phyloP scores from a whole-genome alignment of 2,329 filamentous ascomycete genomes.

The Sclerotinia minor region DNA sequence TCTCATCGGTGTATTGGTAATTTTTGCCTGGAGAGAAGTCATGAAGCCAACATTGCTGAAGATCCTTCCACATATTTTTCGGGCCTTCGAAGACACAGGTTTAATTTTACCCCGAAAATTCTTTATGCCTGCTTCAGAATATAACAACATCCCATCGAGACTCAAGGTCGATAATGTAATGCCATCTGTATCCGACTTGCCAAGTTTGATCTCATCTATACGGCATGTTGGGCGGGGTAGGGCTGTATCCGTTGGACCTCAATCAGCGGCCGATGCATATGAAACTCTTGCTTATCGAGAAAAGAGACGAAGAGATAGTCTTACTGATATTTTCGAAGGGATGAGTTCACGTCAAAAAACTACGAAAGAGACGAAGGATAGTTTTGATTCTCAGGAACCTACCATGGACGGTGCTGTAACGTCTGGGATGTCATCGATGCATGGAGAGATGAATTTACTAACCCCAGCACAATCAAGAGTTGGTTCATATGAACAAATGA shows the following conservation, averaged over 20 bases:
- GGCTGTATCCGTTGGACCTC: constrained; percentile 86
- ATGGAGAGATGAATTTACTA: constrained; percentile 47
- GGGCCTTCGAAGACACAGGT: constrained; percentile 76
- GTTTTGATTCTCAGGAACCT: constrained; percentile 23
- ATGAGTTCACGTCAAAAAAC: constrained; percentile 28
- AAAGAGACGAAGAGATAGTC: constrained; percentile 61
- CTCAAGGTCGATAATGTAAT: constrained; percentile 83
- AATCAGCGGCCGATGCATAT: constrained; percentile 94
- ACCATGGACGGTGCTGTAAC: constrained; percentile 35
- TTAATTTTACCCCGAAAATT: constrained; percentile 83
- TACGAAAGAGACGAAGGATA: constrained; percentile 26
- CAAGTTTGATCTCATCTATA: constrained; percentile 77
- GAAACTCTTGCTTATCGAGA: constrained; percentile 92
- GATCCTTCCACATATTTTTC: constrained; percentile 80
- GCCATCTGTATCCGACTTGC: constrained; percentile 84
- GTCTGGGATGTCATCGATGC: constrained; percentile 46
- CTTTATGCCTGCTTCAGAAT: constrained; percentile 88
- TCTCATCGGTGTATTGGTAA: constrained; percentile 74
- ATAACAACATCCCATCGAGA: constrained; percentile 75
- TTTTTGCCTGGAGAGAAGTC: constrained; percentile 86
- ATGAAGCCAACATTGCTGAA: constrained; percentile 83
- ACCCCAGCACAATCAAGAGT: constrained; percentile 50
- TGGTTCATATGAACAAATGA: constrained; percentile 69
- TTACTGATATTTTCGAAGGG: constrained; percentile 34
- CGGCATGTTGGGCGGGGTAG: constrained; percentile 75